phyloP scores from a whole-genome alignment of 768 basidiomycete genomes.

The Kondoa malvinella region DNA sequence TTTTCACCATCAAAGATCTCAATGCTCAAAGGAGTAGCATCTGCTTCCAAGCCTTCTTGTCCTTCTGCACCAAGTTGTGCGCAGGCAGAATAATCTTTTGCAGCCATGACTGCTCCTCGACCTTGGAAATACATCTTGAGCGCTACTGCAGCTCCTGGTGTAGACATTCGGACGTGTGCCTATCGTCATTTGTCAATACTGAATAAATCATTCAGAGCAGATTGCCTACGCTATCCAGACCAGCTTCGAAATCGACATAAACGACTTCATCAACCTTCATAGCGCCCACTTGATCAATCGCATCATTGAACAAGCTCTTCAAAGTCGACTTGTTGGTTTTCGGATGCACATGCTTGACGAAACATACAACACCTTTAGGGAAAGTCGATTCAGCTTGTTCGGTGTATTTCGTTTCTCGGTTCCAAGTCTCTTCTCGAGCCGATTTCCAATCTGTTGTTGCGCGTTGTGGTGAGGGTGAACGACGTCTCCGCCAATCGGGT shows the following conservation, averaged over 20 bases:
- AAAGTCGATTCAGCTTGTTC: constrained; percentile 5
- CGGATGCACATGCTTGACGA: constrained; percentile 12
- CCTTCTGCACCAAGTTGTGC: not conserved
- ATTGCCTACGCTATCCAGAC: constrained; percentile 10
- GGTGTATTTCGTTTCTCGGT: no score
- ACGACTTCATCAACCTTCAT: constrained; percentile 8
- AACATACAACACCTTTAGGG: constrained; percentile 6
- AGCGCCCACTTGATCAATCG: constrained; percentile 10
- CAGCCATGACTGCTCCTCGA: not conserved
- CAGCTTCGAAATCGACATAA: constrained; percentile 10
- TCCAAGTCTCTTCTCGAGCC: not conserved
- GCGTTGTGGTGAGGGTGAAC: constrained; percentile 1
- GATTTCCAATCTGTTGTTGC: not conserved
- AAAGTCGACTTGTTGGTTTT: not conserved
- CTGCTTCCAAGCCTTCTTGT: not conserved
- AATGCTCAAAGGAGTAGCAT: not conserved
- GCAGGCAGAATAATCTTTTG: not conserved
- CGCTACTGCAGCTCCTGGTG: not conserved
- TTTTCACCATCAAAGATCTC: constrained; percentile 6
- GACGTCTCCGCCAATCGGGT: not conserved
- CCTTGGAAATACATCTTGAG: constrained; percentile 4
- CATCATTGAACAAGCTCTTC: constrained; percentile 5
- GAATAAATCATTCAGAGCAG: not conserved
- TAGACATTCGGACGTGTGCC: not conserved
- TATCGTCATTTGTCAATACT: not conserved